phyloP scores from a whole-genome alignment of 352 stramenopile species.

The Pythium pectinolyticum region DNA sequence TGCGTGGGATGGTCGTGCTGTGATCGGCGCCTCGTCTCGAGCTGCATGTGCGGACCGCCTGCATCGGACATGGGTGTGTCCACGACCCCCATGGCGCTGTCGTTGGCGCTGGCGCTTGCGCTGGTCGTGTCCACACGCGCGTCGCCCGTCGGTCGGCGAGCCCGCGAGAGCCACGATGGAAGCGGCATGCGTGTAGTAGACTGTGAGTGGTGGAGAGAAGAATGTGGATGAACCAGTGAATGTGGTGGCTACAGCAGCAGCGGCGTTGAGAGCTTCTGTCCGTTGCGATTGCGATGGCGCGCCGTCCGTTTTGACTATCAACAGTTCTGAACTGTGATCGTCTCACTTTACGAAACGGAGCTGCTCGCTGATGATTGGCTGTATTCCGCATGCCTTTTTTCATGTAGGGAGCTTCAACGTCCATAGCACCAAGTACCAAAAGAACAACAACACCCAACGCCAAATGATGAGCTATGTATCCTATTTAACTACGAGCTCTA shows the following conservation, averaged over 20 bases:
- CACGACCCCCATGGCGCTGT: background rate
- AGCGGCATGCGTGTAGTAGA: slow-evolving; percentile 3
- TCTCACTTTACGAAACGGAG: too few species aligned
- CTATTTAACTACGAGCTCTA: slow-evolving; percentile 10
- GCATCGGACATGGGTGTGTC: slow-evolving; percentile 14
- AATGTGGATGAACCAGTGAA: slow-evolving; percentile 10
- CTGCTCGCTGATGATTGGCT: too few species aligned
- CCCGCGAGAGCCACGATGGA: background rate
- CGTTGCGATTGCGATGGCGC: too few species aligned
- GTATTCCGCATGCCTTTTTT: too few species aligned
- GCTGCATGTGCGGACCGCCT: slow-evolving; percentile 9
- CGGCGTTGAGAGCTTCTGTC: too few species aligned
- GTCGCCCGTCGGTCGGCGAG: slow-evolving; percentile 3
- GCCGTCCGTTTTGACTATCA: too few species aligned
- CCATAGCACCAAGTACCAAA: too few species aligned
- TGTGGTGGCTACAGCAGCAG: too few species aligned
- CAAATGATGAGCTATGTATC: too few species aligned
- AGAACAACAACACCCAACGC: too few species aligned
- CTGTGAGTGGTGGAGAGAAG: background rate
- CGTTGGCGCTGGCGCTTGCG: background rate
- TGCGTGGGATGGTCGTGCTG: background rate
- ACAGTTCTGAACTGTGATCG: too few species aligned
- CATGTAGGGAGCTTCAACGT: too few species aligned
- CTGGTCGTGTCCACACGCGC: background rate
- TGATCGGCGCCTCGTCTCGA: slow-evolving; percentile 13